phyloP scores from a whole-genome alignment of 2,329 filamentous ascomycete species.

The Trichoderma sp. region DNA sequence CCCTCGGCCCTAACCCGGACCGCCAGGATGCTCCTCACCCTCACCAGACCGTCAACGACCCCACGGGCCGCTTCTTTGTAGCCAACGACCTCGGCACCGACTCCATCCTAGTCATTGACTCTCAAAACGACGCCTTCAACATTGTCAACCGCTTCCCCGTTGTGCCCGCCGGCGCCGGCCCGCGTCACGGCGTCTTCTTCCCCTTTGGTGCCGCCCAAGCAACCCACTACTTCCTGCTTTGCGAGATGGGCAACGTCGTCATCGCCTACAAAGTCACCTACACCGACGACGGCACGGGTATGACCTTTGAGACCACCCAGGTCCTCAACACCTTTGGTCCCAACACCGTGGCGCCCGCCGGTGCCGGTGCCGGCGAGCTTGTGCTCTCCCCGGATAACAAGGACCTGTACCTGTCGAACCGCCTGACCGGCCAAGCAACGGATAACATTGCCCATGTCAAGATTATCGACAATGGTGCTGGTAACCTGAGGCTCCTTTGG shows the following conservation, averaged over 20 bases:
- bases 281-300: conserved; percentile 26
- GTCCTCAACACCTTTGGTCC: conserved; percentile 42
- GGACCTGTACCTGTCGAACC: conserved; percentile 52
- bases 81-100: conserved; percentile 51
- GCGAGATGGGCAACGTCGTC: conserved; percentile 46
- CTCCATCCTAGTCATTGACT: conserved; percentile 45
- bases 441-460: conserved; percentile 50
- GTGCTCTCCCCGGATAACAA: conserved; percentile 40
- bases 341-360: conserved; percentile 30
- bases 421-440: conserved; percentile 42
- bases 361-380: conserved; percentile 47
- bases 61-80: conserved; percentile 48
- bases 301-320: conserved; percentile 38
- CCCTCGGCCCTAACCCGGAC: conserved; percentile 31
- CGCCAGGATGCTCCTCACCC: conserved; percentile 38
- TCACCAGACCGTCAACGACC: conserved; percentile 49
- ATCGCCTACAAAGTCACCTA: conserved; percentile 44
- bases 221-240: conserved; percentile 47
- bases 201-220: conserved; percentile 32
- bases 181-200: conserved; percentile 51
- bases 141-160: conserved; percentile 36
- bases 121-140: conserved; percentile 39
- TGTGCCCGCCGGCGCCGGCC: conserved; percentile 42
- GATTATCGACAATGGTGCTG: conserved; percentile 28
- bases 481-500: conserved; percentile 33